These are phyloP conservation scores for Nakazawaea molendinolei DNA, from an alignment of 805 yeast genomes.

Conservation along the genomic window DNA sequence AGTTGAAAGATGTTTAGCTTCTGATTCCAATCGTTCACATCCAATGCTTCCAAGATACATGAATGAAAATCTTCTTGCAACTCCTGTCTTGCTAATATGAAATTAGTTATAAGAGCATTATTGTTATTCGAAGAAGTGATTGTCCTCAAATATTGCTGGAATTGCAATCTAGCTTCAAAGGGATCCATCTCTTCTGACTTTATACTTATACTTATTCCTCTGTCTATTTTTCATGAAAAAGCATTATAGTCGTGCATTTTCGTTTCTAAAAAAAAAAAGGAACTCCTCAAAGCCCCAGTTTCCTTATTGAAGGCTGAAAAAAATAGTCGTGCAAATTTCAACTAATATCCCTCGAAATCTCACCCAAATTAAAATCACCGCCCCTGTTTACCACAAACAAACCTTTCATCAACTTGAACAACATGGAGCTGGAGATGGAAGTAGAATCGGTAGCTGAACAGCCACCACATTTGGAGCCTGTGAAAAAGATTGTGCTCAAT, in stretches of 20 bases:
- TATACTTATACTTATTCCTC: too few species aligned
- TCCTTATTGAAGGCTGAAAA: too few species aligned
- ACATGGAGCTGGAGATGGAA: slow-evolving; percentile 7
- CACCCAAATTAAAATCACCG: too few species aligned
- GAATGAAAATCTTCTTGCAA: slow-evolving; percentile 64
- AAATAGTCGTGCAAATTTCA: too few species aligned
- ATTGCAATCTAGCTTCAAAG: slow-evolving; percentile 76
- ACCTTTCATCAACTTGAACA: too few species aligned
- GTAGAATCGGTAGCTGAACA: slow-evolving; percentile 10
- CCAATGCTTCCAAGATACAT: slow-evolving; percentile 55
- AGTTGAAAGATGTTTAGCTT: slow-evolving; percentile 65
- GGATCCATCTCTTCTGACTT: slow-evolving; percentile 87
- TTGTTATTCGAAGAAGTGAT: slow-evolving; percentile 57
- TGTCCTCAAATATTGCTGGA: slow-evolving; percentile 56
- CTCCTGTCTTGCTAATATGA: slow-evolving; percentile 50
- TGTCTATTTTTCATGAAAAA: too few species aligned
- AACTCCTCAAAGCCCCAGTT: too few species aligned
- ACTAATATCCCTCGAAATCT: too few species aligned
- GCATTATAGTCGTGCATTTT: too few species aligned
- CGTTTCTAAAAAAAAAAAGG: too few species aligned
- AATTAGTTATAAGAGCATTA: slow-evolving; percentile 45
- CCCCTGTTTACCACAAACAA: too few species aligned
- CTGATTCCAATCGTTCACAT: slow-evolving; percentile 43
- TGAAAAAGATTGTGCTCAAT: slow-evolving; percentile 3
- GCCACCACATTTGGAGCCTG: slow-evolving; percentile 20